Evolutionary conservation across 371 early-diverging fungal genomes (phyloP).

Genomic region (Cokeromyces recurvatus): DNA sequence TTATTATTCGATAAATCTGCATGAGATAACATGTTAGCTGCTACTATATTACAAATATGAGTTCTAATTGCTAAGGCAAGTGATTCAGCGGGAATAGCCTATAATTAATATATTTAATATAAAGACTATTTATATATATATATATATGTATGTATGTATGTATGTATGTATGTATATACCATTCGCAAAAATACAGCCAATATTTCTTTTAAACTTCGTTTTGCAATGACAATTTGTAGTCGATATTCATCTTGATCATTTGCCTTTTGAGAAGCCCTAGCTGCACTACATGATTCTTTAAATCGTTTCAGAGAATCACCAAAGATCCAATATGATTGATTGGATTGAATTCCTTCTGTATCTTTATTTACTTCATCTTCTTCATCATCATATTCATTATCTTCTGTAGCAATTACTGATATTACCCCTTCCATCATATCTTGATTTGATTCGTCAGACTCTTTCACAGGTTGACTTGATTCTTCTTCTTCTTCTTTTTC

Average conservation of each 20-base stretch:
- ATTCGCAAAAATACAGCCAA: slow-evolving; percentile 33
- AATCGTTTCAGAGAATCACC: slow-evolving; percentile 37
- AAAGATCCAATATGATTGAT: slow-evolving; percentile 46
- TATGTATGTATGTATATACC: slow-evolving; percentile 22
- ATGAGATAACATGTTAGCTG: slow-evolving; percentile 5
- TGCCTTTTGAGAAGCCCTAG: slow-evolving; percentile 1
- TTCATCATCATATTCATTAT: neutral
- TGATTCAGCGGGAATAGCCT: slow-evolving; percentile 35
- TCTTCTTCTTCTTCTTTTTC: slow-evolving; percentile 5
- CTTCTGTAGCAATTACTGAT: too few species aligned
- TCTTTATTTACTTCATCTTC: slow-evolving; percentile 3
- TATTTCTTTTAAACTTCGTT: slow-evolving; percentile 34
- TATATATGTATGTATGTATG: too few species aligned
- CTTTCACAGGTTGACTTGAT: neutral
- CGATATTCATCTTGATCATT: slow-evolving; percentile 12
- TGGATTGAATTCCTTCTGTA: slow-evolving; percentile 16
- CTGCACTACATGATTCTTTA: slow-evolving; percentile 18
- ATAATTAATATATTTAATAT: neutral
- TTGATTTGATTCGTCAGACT: neutral
- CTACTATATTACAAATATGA: slow-evolving; percentile 19
- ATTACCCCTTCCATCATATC: neutral
- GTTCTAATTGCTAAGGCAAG: slow-evolving; percentile 23
- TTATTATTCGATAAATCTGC: neutral
- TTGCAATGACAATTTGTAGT: slow-evolving; percentile 17
- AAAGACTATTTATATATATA: neutral